Conservation (phyloP, 768 basidiomycete genomes). For the Leccinum subgranulosum region DNA sequence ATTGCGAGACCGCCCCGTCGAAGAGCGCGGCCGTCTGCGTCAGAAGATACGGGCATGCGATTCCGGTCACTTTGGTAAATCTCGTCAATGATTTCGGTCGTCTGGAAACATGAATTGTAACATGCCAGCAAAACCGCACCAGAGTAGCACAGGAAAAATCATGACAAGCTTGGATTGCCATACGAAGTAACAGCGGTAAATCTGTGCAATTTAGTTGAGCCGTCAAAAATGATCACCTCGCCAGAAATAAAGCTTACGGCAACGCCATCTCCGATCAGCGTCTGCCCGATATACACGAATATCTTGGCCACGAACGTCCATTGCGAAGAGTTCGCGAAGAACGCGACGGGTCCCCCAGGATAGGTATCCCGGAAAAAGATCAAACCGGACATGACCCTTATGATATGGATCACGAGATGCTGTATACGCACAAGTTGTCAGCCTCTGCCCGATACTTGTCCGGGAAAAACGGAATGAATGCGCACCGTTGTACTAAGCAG, state of each 20-base stretch:
- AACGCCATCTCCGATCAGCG: neutral
- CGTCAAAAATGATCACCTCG: neutral
- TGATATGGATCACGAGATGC: neutral
- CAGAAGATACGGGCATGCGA: constrained; percentile 10
- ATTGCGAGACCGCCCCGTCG: neutral
- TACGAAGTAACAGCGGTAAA: neutral
- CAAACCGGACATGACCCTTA: neutral
- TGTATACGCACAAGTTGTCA: neutral
- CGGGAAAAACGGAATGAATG: neutral
- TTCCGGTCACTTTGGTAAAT: constrained; percentile 10
- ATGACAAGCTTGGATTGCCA: neutral
- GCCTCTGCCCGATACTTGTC: no score
- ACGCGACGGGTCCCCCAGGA: neutral
- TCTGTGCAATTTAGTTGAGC: neutral
- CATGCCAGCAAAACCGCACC: neutral
- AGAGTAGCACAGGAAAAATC: neutral
- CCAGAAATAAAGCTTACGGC: neutral
- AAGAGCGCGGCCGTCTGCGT: neutral
- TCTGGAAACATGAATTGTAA: neutral
- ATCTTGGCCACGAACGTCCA: neutral
- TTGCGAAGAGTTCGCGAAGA: neutral
- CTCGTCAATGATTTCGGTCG: neutral
- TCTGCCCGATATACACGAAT: neutral
- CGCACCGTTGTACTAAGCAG: neutral
- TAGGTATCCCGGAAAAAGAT: neutral